Conservation (phyloP, 164 flowering plant species). For the Aristolochia contorta region DNA sequence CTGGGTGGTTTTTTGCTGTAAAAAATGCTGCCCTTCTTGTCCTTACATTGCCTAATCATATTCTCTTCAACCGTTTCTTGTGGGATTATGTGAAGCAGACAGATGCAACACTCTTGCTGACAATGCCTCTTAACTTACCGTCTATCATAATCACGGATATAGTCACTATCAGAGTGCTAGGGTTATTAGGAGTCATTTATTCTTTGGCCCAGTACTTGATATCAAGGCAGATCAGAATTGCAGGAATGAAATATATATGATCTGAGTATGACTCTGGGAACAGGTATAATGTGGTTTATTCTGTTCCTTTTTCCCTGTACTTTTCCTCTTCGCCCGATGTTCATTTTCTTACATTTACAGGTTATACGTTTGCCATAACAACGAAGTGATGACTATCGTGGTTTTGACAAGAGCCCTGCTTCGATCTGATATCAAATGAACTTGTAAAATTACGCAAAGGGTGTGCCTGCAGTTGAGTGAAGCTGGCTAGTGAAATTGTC, state of each 20-base stretch:
- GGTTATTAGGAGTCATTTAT: constrained; percentile 79
- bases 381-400: no score
- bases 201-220: constrained; percentile 79
- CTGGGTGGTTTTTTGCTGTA: constrained; percentile 88
- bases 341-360: no score
- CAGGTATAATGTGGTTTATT: not conserved
- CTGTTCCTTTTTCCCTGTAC: not conserved
- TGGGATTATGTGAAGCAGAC: constrained; percentile 80
- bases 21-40: constrained; percentile 84
- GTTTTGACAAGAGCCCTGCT: no score
- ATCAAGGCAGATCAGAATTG: constrained; percentile 81
- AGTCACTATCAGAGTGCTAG: constrained; percentile 70
- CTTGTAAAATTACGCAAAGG: no score
- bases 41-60: constrained; percentile 91
- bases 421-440: no score
- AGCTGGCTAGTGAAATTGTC: no score
- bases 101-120: constrained; percentile 51
- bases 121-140: constrained; percentile 84
- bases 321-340: no score
- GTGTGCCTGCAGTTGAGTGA: no score
- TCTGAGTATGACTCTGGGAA: not conserved
- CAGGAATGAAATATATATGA: constrained; percentile 78
- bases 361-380: no score
- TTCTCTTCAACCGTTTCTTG: constrained; percentile 82
- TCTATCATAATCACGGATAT: constrained; percentile 71